Conservation (phyloP, 164 flowering plant species). For the Vitis labrusca region DNA sequence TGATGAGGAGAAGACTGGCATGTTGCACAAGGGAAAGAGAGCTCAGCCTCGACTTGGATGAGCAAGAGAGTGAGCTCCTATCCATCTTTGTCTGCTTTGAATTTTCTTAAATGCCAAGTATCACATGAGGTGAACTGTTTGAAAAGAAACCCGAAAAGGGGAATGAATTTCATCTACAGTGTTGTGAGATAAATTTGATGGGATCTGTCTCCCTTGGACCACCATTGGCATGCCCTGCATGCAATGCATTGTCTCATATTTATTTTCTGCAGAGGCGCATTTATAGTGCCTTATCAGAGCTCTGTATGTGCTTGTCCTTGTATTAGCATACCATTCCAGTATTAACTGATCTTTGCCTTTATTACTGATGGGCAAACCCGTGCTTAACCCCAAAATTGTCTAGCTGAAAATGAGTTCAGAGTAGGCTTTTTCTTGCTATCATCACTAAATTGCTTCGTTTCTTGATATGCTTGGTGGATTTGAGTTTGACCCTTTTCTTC, state of each 20-base stretch:
- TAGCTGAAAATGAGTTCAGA: too few species aligned
- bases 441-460: too few species aligned
- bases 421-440: too few species aligned
- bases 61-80: constrained; percentile 63
- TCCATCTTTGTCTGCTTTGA: background rate
- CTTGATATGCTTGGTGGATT: too few species aligned
- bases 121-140: background rate
- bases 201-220: background rate
- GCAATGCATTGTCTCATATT: background rate
- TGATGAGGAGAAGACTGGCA: constrained; percentile 56
- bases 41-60: constrained; percentile 71
- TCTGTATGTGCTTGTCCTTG: background rate
- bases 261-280: background rate
- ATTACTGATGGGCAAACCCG: too few species aligned
- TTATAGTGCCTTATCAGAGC: background rate
- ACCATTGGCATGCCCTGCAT: background rate
- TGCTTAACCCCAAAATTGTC: too few species aligned
- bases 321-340: too few species aligned
- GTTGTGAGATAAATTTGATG: too few species aligned
- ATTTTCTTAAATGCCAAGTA: background rate
- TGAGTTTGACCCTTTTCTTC: too few species aligned
- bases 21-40: constrained; percentile 69
- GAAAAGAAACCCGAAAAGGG: too few species aligned
- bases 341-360: too few species aligned
- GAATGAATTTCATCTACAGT: too few species aligned